These are phyloP conservation scores for Yamadazyma scolyti DNA, from an alignment of 805 yeast genomes.

Conservation along the genomic window DNA sequence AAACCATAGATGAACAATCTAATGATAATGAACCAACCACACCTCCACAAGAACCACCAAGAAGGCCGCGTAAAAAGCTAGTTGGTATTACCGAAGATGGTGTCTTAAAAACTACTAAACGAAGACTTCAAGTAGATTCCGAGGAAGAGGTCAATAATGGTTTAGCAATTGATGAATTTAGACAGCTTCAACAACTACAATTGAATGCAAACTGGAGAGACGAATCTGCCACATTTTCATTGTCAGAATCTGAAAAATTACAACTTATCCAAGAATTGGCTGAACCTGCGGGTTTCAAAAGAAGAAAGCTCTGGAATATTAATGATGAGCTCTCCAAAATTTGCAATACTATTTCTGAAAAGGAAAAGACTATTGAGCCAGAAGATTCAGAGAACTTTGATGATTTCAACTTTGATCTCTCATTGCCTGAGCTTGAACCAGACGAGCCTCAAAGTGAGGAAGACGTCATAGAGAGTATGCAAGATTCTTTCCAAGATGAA, in stretches of 20 bases:
- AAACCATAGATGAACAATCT: slow-evolving; percentile 24
- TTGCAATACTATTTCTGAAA: slow-evolving; percentile 7
- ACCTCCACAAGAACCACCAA: slow-evolving; percentile 14
- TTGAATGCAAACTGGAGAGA: slow-evolving; percentile 14
- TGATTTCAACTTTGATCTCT: slow-evolving; percentile 17
- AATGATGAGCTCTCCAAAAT: slow-evolving; percentile 8
- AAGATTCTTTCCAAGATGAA: too few species aligned
- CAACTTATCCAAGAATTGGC: slow-evolving; percentile 32
- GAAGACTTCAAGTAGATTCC: slow-evolving; percentile 45
- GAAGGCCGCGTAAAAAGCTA: slow-evolving; percentile 20
- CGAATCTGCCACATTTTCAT: slow-evolving; percentile 19
- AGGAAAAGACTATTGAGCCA: slow-evolving; percentile 14
- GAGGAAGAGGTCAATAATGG: slow-evolving; percentile 43
- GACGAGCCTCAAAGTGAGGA: slow-evolving; percentile 6
- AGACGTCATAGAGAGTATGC: slow-evolving; percentile 1
- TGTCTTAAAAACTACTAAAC: slow-evolving; percentile 42
- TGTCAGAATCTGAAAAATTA: slow-evolving; percentile 30
- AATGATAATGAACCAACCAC: slow-evolving; percentile 7
- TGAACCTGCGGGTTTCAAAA: slow-evolving; percentile 23
- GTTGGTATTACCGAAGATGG: slow-evolving; percentile 40
- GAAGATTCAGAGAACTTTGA: slow-evolving; percentile 7
- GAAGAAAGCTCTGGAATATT: slow-evolving; percentile 17
- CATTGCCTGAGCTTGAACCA: slow-evolving; percentile 17
- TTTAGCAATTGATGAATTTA: slow-evolving; percentile 30
- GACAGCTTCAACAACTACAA: slow-evolving; percentile 23